Conservation (phyloP, 441 rosid genomes). For the Isatis lusitanica region DNA sequence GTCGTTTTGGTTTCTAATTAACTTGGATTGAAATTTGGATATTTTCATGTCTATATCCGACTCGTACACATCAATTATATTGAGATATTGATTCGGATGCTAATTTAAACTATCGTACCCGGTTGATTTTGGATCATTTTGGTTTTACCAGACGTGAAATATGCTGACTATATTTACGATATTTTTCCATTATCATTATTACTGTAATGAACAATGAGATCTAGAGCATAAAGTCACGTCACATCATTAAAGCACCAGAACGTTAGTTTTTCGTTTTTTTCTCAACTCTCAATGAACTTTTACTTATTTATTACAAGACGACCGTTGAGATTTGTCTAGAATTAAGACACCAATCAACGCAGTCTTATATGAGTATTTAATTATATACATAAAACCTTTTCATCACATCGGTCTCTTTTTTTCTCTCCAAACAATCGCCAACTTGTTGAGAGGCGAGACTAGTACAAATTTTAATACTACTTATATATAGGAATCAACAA, state of each 20-base stretch:
- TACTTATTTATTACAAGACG: constrained; percentile 32
- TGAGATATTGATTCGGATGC: too few relatives aligned
- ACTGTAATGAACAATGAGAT: not conserved
- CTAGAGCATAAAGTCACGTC: constrained; percentile 32
- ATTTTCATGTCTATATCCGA: too few relatives aligned
- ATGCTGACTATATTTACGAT: not conserved
- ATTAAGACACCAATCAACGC: constrained; percentile 16
- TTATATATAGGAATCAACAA: not conserved
- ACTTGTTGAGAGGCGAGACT: not conserved
- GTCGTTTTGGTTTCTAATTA: not conserved
- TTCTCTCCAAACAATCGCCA: not conserved
- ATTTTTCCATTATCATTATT: not conserved
- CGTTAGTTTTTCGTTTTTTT: constrained; percentile 32
- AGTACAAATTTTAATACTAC: not conserved
- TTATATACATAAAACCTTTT: not conserved
- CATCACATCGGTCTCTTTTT: not conserved
- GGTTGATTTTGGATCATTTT: too few relatives aligned
- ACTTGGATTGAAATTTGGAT: too few relatives aligned
- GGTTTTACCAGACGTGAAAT: too few relatives aligned
- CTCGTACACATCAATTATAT: too few relatives aligned
- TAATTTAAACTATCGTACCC: too few relatives aligned
- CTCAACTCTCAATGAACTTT: constrained; percentile 24
- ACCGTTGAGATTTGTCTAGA: constrained; percentile 41
- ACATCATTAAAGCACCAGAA: constrained; percentile 26
- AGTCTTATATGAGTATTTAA: not conserved